phyloP scores from a whole-genome alignment of 805 yeast genomes.

The Torulaspora franciscae region DNA sequence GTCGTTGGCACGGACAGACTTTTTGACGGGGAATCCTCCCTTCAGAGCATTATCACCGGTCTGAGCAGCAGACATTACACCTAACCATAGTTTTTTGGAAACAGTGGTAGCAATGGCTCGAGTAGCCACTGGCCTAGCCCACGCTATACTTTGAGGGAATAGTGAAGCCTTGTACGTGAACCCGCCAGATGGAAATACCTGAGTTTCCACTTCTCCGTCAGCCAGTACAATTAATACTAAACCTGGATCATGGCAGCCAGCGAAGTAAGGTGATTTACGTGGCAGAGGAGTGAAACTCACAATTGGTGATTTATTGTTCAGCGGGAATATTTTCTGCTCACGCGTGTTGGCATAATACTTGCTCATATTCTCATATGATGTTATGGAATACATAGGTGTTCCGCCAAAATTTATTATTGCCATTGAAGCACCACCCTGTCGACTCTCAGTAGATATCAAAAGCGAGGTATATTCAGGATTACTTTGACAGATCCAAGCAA shows the following conservation, averaged over 20 bases:
- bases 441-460: constrained; percentile 60
- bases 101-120: constrained; percentile 51
- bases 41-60: constrained; percentile 46
- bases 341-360: constrained; percentile 61
- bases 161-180: constrained; percentile 48
- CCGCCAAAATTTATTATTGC: constrained; percentile 69
- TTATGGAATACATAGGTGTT: constrained; percentile 71
- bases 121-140: constrained; percentile 71
- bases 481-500: constrained; percentile 72
- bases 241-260: constrained; percentile 74
- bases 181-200: constrained; percentile 54
- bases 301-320: constrained; percentile 44
- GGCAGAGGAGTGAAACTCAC: constrained; percentile 52
- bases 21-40: constrained; percentile 74
- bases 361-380: constrained; percentile 81
- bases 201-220: constrained; percentile 60
- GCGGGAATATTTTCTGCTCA: constrained; percentile 52
- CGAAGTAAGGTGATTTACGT: constrained; percentile 65
- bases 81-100: constrained; percentile 67
- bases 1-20: constrained; percentile 45
- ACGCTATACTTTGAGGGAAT: constrained; percentile 77
- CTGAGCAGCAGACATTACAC: constrained; percentile 58
- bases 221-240: constrained; percentile 54
- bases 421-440: constrained; percentile 43
- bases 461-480: constrained; percentile 79